A percentile compares a stretch with the other conserved stretches of the same genome.
Conservation (phyloP, 495 filamentous ascomycete species). For the Articulospora tetracladia region DNA sequence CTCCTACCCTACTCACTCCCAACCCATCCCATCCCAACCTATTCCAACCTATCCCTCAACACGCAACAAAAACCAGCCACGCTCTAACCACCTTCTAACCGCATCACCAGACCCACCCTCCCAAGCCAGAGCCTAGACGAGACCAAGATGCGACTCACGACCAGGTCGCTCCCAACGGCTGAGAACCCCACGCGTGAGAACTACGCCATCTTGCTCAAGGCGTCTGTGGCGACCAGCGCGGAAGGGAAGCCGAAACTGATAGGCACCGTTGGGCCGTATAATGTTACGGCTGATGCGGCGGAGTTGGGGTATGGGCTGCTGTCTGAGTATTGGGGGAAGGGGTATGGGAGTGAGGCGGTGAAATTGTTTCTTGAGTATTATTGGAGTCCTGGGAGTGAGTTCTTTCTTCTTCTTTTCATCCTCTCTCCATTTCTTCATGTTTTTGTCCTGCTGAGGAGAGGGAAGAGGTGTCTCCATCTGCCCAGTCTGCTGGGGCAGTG, state of each 20-base stretch:
- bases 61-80: neutral
- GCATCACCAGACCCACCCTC: neutral
- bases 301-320: constrained; percentile 12
- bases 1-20: too few species aligned
- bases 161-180: neutral
- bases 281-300: neutral
- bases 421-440: neutral
- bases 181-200: neutral
- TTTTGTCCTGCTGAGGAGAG: too few species aligned
- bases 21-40: neutral
- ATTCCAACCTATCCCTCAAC: too few species aligned
- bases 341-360: constrained; percentile 17
- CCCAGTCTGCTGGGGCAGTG: neutral
- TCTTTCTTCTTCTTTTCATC: neutral
- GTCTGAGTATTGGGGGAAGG: constrained; percentile 16
- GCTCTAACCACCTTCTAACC: neutral
- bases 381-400: constrained; percentile 7
- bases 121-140: neutral
- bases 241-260: constrained; percentile 9
- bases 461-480: neutral
- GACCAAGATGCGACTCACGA: neutral
- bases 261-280: constrained; percentile 3
- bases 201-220: neutral
- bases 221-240: neutral
- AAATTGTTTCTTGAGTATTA: constrained; percentile 6